phyloP scores from a whole-genome alignment of 2,329 filamentous ascomycete genomes.

The Alternaria ethzedia region DNA sequence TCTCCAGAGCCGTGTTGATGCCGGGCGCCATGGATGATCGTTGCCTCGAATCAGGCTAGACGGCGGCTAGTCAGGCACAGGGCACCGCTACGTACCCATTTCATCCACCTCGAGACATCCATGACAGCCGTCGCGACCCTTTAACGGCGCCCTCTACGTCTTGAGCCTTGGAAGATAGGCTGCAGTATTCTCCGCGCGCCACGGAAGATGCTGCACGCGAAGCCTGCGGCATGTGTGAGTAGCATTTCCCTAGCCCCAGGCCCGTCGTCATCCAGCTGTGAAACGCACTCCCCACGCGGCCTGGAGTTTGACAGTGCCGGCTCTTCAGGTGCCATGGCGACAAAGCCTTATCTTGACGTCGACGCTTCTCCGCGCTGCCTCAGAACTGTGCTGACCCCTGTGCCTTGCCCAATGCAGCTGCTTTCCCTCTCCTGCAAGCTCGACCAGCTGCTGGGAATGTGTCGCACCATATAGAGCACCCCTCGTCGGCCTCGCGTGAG shows the following conservation, averaged over 20 bases:
- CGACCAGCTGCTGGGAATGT: constrained; percentile 46
- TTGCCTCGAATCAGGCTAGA: constrained; percentile 33
- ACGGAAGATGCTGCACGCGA: constrained; percentile 44
- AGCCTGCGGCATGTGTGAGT: constrained; percentile 49
- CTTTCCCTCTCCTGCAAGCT: constrained; percentile 49
- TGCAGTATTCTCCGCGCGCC: constrained; percentile 23
- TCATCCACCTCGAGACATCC: constrained; percentile 17
- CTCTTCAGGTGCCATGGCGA: constrained; percentile 21
- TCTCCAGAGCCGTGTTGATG: constrained; percentile 29
- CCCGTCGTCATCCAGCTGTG: constrained; percentile 19
- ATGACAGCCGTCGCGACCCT: constrained; percentile 11
- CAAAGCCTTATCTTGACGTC: constrained; percentile 29
- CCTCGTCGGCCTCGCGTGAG: constrained; percentile 48
- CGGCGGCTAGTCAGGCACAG: constrained; percentile 22
- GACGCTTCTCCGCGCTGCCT: constrained; percentile 17
- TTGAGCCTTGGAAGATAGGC: constrained; percentile 22
- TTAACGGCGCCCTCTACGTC: constrained; percentile 10
- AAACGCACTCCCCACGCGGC: constrained; percentile 23
- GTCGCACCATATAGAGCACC: constrained; percentile 47
- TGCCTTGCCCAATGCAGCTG: constrained; percentile 38
- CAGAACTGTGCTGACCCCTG: constrained; percentile 40
- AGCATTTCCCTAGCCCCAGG: constrained; percentile 5
- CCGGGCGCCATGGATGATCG: constrained; percentile 28
- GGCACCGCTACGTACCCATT: constrained; percentile 19
- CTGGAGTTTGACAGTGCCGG: constrained; percentile 20